These are phyloP conservation scores for Cucumis variabilis DNA, from an alignment of 331 rosid species.

Conservation along the genomic window DNA sequence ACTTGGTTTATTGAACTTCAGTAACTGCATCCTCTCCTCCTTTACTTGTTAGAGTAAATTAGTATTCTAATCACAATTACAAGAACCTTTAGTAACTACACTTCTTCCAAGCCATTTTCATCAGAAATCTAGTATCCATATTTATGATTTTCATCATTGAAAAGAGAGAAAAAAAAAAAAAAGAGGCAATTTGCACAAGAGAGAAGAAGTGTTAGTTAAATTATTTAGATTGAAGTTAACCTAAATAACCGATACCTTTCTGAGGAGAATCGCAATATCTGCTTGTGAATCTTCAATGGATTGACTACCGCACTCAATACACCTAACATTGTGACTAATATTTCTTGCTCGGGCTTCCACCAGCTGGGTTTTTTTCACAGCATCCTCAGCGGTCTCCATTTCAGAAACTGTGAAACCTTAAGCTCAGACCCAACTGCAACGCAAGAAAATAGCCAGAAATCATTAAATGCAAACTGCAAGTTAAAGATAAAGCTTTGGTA, in stretches of 20 bases:
- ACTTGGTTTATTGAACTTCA: neutral
- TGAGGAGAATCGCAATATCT: conserved; percentile 91
- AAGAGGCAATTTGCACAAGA: neutral
- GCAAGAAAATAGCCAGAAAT: conserved; percentile 5
- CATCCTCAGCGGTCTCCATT: conserved; percentile 77
- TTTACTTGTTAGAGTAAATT: neutral
- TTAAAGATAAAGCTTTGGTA: neutral
- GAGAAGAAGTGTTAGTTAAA: neutral
- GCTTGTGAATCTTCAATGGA: conserved; percentile 99
- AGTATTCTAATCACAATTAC: neutral
- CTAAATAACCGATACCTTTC: conserved; percentile 57
- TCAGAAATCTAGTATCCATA: neutral
- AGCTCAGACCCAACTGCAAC: neutral
- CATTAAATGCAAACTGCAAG: neutral
- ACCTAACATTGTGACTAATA: conserved; percentile 93
- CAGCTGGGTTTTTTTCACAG: conserved; percentile 55
- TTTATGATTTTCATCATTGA: neutral
- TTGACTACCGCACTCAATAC: conserved; percentile 98
- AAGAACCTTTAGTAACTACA: neutral
- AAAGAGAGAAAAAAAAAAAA: neutral
- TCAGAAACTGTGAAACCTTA: conserved; percentile 4
- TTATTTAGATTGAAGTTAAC: neutral
- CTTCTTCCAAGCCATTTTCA: neutral
- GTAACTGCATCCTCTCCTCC: neutral
- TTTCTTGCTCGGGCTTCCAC: conserved; percentile 84